Evolutionary conservation across 352 stramenopile genomes (phyloP).

Genomic region (Phytophthora sojae): DNA sequence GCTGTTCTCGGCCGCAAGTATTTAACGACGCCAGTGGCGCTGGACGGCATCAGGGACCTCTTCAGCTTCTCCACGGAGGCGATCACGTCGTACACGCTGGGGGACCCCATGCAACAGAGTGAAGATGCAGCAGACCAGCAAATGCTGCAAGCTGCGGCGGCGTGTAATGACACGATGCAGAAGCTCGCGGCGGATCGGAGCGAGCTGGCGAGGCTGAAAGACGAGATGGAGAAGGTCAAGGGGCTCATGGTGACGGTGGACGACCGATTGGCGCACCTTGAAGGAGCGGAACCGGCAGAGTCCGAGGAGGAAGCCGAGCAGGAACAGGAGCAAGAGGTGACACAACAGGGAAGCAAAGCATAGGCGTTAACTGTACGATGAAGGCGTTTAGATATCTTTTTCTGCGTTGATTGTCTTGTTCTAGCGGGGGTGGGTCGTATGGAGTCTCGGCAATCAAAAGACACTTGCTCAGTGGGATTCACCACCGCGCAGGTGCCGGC

Average conservation of each 20-base stretch:
- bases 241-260: constrained; percentile 79
- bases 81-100: constrained; percentile 84
- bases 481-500: constrained; percentile 5
- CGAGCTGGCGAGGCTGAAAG: constrained; percentile 59
- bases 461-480: not conserved
- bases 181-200: constrained; percentile 55
- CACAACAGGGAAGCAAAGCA: constrained; percentile 7
- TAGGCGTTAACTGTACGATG: constrained; percentile 23
- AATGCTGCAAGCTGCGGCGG: constrained; percentile 38
- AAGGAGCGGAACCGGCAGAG: constrained; percentile 51
- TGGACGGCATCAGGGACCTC: constrained; percentile 73
- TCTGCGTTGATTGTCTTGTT: constrained; percentile 33
- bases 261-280: constrained; percentile 68
- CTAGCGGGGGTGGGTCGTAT: constrained; percentile 19
- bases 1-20: constrained; percentile 81
- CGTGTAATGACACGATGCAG: constrained; percentile 46
- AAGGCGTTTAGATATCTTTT: constrained; percentile 42
- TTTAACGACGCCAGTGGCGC: constrained; percentile 64
- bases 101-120: constrained; percentile 53
- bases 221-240: constrained; percentile 85
- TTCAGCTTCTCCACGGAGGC: constrained; percentile 80
- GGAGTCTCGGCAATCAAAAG: constrained; percentile 29
- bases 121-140: constrained; percentile 5
- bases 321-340: not conserved
- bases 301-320: constrained; percentile 47